phyloP scores from a whole-genome alignment of 345 rosid species.

The Bruguiera gymnorhiza region DNA sequence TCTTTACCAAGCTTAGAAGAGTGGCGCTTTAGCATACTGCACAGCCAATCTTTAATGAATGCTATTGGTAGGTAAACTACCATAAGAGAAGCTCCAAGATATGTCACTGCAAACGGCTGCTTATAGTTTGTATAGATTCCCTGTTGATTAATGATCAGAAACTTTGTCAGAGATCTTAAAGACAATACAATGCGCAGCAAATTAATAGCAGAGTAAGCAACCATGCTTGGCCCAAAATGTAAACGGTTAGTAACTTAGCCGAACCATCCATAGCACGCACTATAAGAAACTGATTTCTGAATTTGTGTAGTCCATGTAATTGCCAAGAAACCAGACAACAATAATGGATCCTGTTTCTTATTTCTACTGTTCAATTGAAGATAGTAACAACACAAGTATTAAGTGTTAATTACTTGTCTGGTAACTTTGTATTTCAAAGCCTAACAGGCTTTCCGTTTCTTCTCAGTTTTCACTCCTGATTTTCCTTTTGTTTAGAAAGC shows the following conservation, averaged over 20 bases:
- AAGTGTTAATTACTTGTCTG: background rate
- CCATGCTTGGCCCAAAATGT: no score
- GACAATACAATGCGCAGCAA: background rate
- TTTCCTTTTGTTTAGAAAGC: background rate
- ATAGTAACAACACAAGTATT: background rate
- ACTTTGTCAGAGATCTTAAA: background rate
- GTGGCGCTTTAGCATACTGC: slow-evolving; percentile 41
- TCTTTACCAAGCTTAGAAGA: slow-evolving; percentile 52
- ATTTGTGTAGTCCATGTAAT: background rate
- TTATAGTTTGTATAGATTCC: slow-evolving; percentile 86
- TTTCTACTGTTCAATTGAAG: background rate
- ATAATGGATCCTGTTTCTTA: background rate
- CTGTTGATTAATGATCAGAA: slow-evolving; percentile 34
- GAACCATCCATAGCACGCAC: background rate
- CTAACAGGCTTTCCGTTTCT: background rate
- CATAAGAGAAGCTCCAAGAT: slow-evolving; percentile 98
- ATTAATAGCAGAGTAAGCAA: no score
- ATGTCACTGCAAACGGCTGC: slow-evolving; percentile 98
- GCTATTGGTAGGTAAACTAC: slow-evolving; percentile 95
- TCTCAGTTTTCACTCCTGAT: background rate
- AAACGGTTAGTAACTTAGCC: no score
- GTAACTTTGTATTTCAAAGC: background rate
- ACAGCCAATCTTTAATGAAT: slow-evolving; percentile 80
- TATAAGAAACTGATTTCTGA: background rate
- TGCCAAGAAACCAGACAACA: background rate